Percentiles rank a stretch among this genome's conserved stretches.
Conservation (phyloP, 2,329 filamentous ascomycete species). For the Elsinoe perseae region DNA sequence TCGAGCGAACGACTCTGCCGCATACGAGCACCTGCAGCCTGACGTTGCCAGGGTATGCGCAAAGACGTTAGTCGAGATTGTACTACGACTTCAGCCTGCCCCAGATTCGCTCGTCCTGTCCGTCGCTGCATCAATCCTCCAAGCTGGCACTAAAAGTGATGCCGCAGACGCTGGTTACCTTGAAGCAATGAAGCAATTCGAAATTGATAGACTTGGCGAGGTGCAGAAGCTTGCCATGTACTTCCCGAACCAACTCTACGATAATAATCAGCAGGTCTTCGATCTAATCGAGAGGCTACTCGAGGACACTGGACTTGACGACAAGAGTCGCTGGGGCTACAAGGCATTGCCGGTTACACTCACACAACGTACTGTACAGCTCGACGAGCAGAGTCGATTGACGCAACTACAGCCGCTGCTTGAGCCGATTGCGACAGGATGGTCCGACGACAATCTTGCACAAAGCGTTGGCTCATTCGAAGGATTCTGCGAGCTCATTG, state of each 20-base stretch:
- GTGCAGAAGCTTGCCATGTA: slow-evolving; percentile 80
- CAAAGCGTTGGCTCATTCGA: slow-evolving; percentile 64
- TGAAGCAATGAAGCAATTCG: slow-evolving; percentile 83
- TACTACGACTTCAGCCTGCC: slow-evolving; percentile 23
- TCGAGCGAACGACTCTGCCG: neutral
- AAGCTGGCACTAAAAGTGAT: neutral
- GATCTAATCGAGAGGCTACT: slow-evolving; percentile 73
- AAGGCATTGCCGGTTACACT: slow-evolving; percentile 91
- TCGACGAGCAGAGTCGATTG: slow-evolving; percentile 64
- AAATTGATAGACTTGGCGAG: slow-evolving; percentile 76
- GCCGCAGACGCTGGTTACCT: slow-evolving; percentile 64
- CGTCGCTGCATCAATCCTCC: slow-evolving; percentile 82
- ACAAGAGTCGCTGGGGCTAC: slow-evolving; percentile 77
- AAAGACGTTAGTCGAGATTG: slow-evolving; percentile 26
- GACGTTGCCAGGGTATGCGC: slow-evolving; percentile 28
- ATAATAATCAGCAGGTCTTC: slow-evolving; percentile 79
- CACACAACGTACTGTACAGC: slow-evolving; percentile 69
- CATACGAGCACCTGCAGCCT: slow-evolving; percentile 18
- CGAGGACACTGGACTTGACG: slow-evolving; percentile 63
- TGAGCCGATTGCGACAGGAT: slow-evolving; percentile 70
- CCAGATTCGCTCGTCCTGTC: slow-evolving; percentile 63
- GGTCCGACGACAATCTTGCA: slow-evolving; percentile 65
- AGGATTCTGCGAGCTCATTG: slow-evolving; percentile 72
- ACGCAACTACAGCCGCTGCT: slow-evolving; percentile 69
- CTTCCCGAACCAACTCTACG: slow-evolving; percentile 82